Evolutionary conservation across 345 rosid genomes (phyloP), one percentile per base, ranked within the genome.

Genomic region (Salix viminalis): DNA sequence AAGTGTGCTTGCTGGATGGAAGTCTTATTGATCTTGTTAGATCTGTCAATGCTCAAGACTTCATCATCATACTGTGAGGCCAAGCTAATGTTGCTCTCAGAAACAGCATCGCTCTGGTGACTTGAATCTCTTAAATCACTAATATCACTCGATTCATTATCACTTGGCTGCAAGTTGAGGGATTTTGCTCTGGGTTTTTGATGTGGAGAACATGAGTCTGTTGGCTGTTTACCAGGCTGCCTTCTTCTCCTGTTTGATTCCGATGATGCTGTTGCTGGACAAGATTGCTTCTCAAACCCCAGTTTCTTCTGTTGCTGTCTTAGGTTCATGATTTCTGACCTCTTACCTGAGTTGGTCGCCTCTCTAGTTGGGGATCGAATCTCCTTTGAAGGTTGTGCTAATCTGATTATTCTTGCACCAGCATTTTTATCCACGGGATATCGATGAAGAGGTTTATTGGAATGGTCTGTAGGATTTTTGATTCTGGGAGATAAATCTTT

Each of bases 31-130:
- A 54, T 85, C 85, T 86, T 84, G 67, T 78, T 70, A 50, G 83
- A 86, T 73, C 81, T 85, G 74, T 86, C 86, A 41, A 75, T 78
- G 85, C 93, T 93, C 66, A 91, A 85, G 76, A 90, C 88, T 86
- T 93, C 96, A 56, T 58, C 84, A 50, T 90, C 97, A 73, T 79
- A 79, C 75, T 78, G 85, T 30, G 96, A 89, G 77, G 82, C 87
- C 62, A 75, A 78, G 79, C 90, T 90, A 71, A 65, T 72, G 69
- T 83, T 84, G 83, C 91, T 87, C 32, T 89, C 96, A 10, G 97
- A 86, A 61, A 76, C 73, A 19, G 73, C 72, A 76, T 90, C 89
- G 23, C 76, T 84, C 39, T 77, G 86, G 72, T 85, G 79, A 23
- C 79, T 89, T 36, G 85, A 77, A 76, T 91, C 86, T 82, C 89